These are phyloP conservation scores for Sungouiozyma intestinalis DNA, from an alignment of 805 yeast species.

Conservation along the genomic window DNA sequence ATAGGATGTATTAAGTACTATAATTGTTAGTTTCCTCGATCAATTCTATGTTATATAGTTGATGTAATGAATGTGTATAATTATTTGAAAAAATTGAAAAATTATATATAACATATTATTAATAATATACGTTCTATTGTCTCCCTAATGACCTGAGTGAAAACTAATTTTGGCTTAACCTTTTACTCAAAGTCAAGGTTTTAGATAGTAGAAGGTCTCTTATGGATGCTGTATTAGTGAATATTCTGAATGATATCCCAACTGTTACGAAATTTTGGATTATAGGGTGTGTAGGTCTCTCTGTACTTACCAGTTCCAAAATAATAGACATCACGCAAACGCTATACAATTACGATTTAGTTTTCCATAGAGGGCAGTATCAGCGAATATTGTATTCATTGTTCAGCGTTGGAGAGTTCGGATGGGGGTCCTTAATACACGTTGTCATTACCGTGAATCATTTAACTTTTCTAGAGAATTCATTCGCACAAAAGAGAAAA, in stretches of 20 bases:
- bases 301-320: constrained; percentile 28
- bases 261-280: constrained; percentile 33
- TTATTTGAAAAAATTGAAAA: too few relatives aligned
- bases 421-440: constrained; percentile 15
- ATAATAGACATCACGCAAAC: constrained; percentile 25
- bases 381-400: constrained; percentile 32
- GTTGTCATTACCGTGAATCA: constrained; percentile 16
- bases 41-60: too few relatives aligned
- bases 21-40: too few relatives aligned
- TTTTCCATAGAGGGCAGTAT: constrained; percentile 31
- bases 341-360: constrained; percentile 30
- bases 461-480: constrained; percentile 20
- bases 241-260: constrained; percentile 27
- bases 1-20: background rate
- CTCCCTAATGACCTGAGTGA: too few relatives aligned
- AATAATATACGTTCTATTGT: background rate
- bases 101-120: background rate
- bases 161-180: too few relatives aligned
- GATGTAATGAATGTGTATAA: too few relatives aligned
- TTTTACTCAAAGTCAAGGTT: background rate
- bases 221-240: constrained; percentile 24
- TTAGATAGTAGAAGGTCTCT: background rate
- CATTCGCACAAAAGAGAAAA: constrained; percentile 15
- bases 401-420: constrained; percentile 30
- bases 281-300: constrained; percentile 28